Evolutionary conservation across 495 filamentous ascomycete species (phyloP), one percentile per base, ranked within the genome.

Genomic region (Talaromyces adpressus): DNA sequence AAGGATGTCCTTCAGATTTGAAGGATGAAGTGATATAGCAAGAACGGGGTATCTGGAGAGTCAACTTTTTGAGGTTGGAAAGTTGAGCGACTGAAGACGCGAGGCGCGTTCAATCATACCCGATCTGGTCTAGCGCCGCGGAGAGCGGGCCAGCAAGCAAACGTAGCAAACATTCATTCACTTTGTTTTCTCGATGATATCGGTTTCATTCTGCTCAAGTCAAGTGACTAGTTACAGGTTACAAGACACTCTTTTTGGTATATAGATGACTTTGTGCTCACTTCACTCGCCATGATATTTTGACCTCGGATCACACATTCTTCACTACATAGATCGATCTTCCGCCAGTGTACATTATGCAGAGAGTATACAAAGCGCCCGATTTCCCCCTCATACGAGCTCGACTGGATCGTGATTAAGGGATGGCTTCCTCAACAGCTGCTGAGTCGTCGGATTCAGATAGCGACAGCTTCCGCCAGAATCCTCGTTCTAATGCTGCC

Each of bases 401-500:
- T 58, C 30, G 56, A 6, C 30, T 22, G 56, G 30, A 58, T 32
- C 16, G 27, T 20, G 6, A 58, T 32, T 58, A 58, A 36, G 30
- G 36, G n/a, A 58, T 58, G 56, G 56, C 27, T 58, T 32, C 30
- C 8, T 20, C 20, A 4, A 58, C 16, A 36, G 56, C n/a, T 16
- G 27, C 14, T 36, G 30, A 58, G 16, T 12, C n/a, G 12, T 3
- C 56, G 9, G 30, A 36, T 34, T 22, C 56, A 36, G 56, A 58
- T 20, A 58, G 14, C 14, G 56, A 58, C 30, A 25, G n/a, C 16
- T 16, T 12, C 8, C 72, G 70, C 51, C 71, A 69, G 59, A 72
- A 82, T 25, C 92, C 82, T 32, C 79, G 80, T 62, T 87, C 81
- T 67, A 88, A 91, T 83, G 89, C 90, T 23, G 89, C 90, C 12